Conservation (phyloP, 176 grass and related monocot species). For the Oryza punctata region DNA sequence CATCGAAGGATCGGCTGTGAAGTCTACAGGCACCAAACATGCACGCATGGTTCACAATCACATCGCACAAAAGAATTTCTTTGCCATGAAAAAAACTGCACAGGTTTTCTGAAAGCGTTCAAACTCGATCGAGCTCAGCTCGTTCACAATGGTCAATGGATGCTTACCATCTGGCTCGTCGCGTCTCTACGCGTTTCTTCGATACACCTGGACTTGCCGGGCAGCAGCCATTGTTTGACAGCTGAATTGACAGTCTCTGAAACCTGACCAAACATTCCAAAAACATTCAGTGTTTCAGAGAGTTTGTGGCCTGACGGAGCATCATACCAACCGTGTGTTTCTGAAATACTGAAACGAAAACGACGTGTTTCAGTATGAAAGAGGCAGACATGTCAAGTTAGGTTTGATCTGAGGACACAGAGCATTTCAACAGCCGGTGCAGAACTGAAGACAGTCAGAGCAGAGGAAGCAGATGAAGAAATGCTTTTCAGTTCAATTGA, state of each 20-base stretch:
- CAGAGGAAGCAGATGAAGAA: too few relatives aligned
- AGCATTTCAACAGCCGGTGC: too few relatives aligned
- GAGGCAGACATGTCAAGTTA: neutral
- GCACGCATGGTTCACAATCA: neutral
- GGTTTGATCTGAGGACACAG: neutral
- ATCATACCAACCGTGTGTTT: too few relatives aligned
- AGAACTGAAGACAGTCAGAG: too few relatives aligned
- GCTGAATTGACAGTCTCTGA: neutral
- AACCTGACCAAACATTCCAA: neutral
- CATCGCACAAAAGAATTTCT: neutral
- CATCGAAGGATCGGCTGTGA: neutral
- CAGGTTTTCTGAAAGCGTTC: neutral
- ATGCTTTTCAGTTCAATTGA: too few relatives aligned
- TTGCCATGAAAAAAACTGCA: neutral
- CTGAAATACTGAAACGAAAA: too few relatives aligned
- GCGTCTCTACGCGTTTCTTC: neutral
- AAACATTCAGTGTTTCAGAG: neutral
- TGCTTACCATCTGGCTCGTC: neutral
- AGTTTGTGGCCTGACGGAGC: too few relatives aligned
- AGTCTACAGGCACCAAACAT: slow-evolving; percentile 22
- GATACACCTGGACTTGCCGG: neutral
- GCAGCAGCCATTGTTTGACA: neutral
- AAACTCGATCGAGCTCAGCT: neutral
- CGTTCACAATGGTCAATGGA: neutral
- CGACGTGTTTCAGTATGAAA: neutral